Percentiles rank a stretch among this genome's conserved stretches.
Conservation (phyloP, 345 rosid species). For the Garcia nutans region DNA sequence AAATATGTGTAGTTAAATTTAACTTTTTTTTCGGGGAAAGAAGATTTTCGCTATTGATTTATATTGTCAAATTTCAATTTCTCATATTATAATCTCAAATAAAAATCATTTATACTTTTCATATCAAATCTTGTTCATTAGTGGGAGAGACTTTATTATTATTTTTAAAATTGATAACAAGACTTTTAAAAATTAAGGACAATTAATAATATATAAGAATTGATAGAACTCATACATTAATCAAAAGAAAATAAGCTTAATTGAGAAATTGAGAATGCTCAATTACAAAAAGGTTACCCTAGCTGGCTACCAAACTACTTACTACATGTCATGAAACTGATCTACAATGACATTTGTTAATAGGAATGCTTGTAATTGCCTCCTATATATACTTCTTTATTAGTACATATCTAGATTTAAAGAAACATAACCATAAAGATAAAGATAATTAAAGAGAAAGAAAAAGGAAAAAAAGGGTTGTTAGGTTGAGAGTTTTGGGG, state of each 20-base stretch:
- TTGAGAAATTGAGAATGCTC: constrained; percentile 12
- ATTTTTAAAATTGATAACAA: no score
- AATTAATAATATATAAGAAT: no score
- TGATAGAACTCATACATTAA: neutral
- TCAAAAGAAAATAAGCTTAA: neutral
- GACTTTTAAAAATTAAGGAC: no score
- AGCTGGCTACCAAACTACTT: neutral
- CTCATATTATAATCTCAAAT: no score
- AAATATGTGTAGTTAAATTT: no score
- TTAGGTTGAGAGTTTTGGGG: neutral
- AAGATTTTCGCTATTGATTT: no score
- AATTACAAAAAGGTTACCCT: neutral
- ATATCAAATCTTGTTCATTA: no score
- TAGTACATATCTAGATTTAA: neutral
- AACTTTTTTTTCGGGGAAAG: no score
- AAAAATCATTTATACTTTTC: no score
- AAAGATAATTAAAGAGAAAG: neutral
- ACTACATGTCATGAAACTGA: constrained; percentile 5
- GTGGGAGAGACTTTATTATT: no score
- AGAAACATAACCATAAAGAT: neutral
- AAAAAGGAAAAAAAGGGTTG: no score
- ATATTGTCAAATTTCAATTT: no score
- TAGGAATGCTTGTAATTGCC: constrained; percentile 14
- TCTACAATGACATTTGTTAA: constrained; percentile 17
- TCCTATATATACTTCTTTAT: neutral